Percentiles rank a stretch among this genome's conserved stretches.
Evolutionary conservation across 306 rosid genomes (phyloP).

Genomic region (Prunus mume): DNA sequence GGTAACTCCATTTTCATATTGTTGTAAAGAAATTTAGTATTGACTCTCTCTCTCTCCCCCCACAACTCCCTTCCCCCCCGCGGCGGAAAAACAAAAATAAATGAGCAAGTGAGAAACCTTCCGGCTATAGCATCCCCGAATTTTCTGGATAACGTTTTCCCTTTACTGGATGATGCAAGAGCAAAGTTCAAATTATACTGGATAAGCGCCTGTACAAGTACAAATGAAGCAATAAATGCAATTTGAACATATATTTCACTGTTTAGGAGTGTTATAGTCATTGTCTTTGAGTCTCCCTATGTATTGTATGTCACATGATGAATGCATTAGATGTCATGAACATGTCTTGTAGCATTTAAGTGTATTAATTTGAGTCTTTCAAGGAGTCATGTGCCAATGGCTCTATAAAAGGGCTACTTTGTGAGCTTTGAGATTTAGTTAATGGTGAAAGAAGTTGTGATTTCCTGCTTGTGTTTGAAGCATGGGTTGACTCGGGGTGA

Average conservation of each 20-base stretch:
- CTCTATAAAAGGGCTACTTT: neutral
- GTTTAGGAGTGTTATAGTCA: neutral
- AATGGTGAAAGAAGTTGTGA: neutral
- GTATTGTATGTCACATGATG: neutral
- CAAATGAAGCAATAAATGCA: neutral
- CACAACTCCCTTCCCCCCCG: too few species aligned
- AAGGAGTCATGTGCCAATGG: neutral
- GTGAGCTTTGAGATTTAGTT: neutral
- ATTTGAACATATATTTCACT: neutral
- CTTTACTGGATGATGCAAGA: neutral
- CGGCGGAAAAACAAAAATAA: too few species aligned
- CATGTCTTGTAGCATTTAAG: neutral
- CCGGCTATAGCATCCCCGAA: neutral
- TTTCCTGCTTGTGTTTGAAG: neutral
- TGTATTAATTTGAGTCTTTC: neutral
- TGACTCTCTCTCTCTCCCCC: neutral
- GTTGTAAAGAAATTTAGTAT: neutral
- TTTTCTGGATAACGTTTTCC: neutral
- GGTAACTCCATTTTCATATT: conserved; percentile 39
- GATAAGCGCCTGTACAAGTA: neutral
- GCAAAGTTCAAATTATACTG: neutral
- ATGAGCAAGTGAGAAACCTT: neutral
- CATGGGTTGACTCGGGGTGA: neutral
- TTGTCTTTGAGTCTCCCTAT: too few species aligned
- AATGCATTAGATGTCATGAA: neutral